phyloP scores from a whole-genome alignment of 1,284 basidiomycete species.

The Cutaneotrichosporon spelunceum region DNA sequence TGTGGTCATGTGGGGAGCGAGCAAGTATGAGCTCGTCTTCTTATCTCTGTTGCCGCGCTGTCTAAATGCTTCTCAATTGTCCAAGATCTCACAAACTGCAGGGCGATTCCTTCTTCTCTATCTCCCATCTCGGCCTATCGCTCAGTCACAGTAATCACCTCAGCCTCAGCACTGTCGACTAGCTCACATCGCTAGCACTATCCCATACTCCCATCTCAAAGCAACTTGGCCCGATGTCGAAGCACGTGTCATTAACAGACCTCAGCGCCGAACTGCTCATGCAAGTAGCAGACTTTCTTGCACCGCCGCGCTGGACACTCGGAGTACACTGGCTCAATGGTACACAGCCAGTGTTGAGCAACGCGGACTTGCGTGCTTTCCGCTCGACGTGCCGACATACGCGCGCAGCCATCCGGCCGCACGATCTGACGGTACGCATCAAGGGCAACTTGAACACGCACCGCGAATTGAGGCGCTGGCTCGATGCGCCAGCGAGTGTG shows the following conservation, averaged over 20 bases:
- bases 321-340: conserved; percentile 2
- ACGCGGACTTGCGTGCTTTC: conserved; percentile 2
- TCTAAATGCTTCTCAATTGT: not conserved
- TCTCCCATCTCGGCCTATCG: no score
- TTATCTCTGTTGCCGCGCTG: no score
- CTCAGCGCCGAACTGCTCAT: conserved; percentile 16
- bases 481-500: conserved; percentile 1
- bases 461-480: not conserved
- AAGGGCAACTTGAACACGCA: not conserved
- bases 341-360: not conserved
- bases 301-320: not conserved
- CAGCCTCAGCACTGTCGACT: no score
- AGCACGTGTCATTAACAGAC: conserved; percentile 2
- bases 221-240: not conserved
- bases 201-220: no score
- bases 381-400: conserved; percentile 2
- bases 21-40: not conserved
- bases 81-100: no score
- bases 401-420: not conserved
- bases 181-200: no score
- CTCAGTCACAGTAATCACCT: no score
- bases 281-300: conserved; percentile 4
- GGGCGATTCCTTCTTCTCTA: no score
- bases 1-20: not conserved
- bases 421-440: not conserved